Evolutionary conservation across 129 eudicot genomes (phyloP).

Genomic region (Centella asiatica): DNA sequence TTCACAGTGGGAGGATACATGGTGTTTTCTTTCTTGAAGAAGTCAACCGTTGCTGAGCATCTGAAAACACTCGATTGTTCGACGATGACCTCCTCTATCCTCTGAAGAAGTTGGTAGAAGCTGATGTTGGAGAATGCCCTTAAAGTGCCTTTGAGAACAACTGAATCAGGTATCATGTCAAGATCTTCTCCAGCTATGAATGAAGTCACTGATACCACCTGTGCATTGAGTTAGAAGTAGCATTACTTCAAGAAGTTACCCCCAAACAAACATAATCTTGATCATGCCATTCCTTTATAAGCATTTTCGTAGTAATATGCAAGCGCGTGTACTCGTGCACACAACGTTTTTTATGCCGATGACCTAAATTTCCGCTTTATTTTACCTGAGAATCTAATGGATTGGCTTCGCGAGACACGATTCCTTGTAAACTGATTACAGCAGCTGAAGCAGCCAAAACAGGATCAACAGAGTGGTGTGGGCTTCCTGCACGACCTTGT

Average conservation of each 20-base stretch:
- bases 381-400: slow-evolving; percentile 85
- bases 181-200: slow-evolving; percentile 39
- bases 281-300: no score
- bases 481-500: slow-evolving; percentile 20
- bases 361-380: no score
- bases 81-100: slow-evolving; percentile 80
- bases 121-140: slow-evolving; percentile 75
- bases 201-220: slow-evolving; percentile 85
- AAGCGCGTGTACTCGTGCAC: no score
- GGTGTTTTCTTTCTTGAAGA: slow-evolving; percentile 48
- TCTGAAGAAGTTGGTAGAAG: slow-evolving; percentile 52
- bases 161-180: slow-evolving; percentile 33
- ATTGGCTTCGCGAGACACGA: slow-evolving; percentile 82
- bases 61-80: slow-evolving; percentile 65
- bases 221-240: slow-evolving; percentile 3
- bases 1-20: slow-evolving; percentile 86
- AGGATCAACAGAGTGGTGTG: slow-evolving; percentile 34
- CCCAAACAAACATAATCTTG: no score
- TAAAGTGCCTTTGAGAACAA: slow-evolving; percentile 65
- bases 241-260: no score
- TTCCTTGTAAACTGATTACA: slow-evolving; percentile 83
- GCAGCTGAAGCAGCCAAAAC: slow-evolving; percentile 82
- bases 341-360: no score
- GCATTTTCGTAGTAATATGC: no score
- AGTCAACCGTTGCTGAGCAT: slow-evolving; percentile 74